A percentile compares a stretch with the other conserved stretches of the same genome.
phyloP scores from a whole-genome alignment of 768 basidiomycete genomes.

The Pisolithus tinctorius region DNA sequence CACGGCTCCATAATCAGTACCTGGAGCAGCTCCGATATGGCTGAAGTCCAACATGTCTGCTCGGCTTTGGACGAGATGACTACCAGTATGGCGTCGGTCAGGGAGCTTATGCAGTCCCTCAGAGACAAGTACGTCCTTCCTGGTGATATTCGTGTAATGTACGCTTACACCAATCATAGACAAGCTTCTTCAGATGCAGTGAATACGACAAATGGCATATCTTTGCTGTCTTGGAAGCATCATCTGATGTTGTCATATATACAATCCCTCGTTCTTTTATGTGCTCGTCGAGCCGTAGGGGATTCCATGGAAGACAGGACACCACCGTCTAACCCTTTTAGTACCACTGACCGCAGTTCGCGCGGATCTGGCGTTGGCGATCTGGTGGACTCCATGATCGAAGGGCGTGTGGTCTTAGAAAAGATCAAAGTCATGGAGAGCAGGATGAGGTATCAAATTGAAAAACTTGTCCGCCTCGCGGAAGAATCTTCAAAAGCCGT shows the following conservation, averaged over 20 bases:
- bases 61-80: constrained; percentile 49
- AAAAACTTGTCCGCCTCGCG: constrained; percentile 80
- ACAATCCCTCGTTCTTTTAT: constrained; percentile 71
- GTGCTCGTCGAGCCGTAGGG: constrained; percentile 63
- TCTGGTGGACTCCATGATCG: constrained; percentile 71
- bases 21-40: constrained; percentile 8
- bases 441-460: constrained; percentile 92
- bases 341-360: constrained; percentile 38
- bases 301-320: constrained; percentile 50
- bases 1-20: too few species aligned
- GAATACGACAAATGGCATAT: constrained; percentile 75
- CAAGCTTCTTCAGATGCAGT: constrained; percentile 28
- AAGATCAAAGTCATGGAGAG: constrained; percentile 80
- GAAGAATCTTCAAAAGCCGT: constrained; percentile 46
- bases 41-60: constrained; percentile 17
- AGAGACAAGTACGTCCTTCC: constrained; percentile 43
- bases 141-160: background rate
- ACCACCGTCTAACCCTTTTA: constrained; percentile 46
- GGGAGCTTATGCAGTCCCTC: constrained; percentile 48
- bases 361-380: constrained; percentile 66
- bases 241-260: constrained; percentile 79
- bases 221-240: constrained; percentile 84
- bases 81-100: constrained; percentile 52
- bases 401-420: constrained; percentile 79
- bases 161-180: constrained; percentile 21